These are phyloP conservation scores for Russula brevipes DNA, from an alignment of 768 basidiomycete species.

Conservation along the genomic window DNA sequence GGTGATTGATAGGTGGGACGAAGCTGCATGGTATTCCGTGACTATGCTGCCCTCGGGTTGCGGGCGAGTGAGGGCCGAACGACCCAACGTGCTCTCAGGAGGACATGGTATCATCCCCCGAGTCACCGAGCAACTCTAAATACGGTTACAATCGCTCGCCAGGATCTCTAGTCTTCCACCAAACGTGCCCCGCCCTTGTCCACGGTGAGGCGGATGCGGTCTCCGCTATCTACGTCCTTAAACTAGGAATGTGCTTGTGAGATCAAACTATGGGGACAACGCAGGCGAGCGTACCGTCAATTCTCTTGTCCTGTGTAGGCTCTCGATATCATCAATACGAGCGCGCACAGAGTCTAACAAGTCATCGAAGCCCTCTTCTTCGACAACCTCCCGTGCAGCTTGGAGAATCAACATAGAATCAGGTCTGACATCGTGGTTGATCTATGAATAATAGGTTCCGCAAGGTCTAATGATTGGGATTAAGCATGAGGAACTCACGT, in stretches of 20 bases:
- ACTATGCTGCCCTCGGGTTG: too few species aligned
- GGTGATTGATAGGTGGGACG: too few species aligned
- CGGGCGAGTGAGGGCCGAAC: too few species aligned
- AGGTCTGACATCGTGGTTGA: slow-evolving; percentile 69
- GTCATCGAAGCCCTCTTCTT: slow-evolving; percentile 77
- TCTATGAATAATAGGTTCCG: slow-evolving; percentile 34
- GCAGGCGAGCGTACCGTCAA: slow-evolving; percentile 46
- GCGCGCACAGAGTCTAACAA: slow-evolving; percentile 64
- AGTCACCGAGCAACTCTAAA: background rate
- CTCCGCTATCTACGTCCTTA: slow-evolving; percentile 38
- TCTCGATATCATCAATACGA: slow-evolving; percentile 84
- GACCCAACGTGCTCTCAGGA: too few species aligned
- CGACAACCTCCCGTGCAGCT: slow-evolving; percentile 60
- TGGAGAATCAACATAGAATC: slow-evolving; percentile 75
- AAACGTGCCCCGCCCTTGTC: slow-evolving; percentile 50
- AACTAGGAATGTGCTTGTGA: slow-evolving; percentile 33
- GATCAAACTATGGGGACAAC: background rate
- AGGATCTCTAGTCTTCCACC: slow-evolving; percentile 26
- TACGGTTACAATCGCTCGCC: background rate
- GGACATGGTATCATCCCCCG: too few species aligned
- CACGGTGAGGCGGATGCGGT: slow-evolving; percentile 46
- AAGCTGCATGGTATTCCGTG: too few species aligned
- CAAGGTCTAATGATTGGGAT: background rate
- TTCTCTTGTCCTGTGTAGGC: slow-evolving; percentile 72
- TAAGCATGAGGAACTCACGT: slow-evolving; percentile 42